These are phyloP conservation scores for Microdochium trichocladiopsis DNA, from an alignment of 2,329 filamentous ascomycete genomes.

Conservation along the genomic window DNA sequence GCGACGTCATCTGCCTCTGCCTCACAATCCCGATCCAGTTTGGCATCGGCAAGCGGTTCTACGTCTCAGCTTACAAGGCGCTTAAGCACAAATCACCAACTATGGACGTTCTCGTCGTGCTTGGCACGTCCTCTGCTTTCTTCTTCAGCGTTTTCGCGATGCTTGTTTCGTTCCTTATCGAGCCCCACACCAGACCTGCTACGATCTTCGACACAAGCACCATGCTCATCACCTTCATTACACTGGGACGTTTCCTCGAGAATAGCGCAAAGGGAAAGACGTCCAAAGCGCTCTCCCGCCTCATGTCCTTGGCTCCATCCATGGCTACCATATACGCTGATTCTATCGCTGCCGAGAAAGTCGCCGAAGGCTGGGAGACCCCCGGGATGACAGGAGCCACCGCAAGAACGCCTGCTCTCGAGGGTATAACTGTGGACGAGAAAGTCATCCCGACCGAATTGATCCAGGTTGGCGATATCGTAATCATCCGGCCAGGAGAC, in stretches of 20 bases:
- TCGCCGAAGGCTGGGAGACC: conserved; percentile 69
- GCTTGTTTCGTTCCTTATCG: conserved; percentile 68
- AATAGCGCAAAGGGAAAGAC: conserved; percentile 95
- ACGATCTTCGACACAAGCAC: conserved; percentile 97
- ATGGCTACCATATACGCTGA: conserved; percentile 97
- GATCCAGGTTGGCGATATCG: conserved; percentile 87
- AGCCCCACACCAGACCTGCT: conserved; percentile 71
- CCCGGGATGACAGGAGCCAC: conserved; percentile 30
- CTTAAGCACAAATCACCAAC: conserved; percentile 86
- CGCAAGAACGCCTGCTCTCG: conserved; percentile 34
- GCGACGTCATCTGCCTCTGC: conserved; percentile 74
- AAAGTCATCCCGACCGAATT: conserved; percentile 88
- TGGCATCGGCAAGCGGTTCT: conserved; percentile 91
- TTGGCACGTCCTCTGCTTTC: conserved; percentile 92
- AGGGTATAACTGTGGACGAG: conserved; percentile 67
- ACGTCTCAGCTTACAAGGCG: conserved; percentile 87
- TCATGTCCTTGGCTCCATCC: conserved; percentile 94
- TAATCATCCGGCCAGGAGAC: conserved; percentile 87
- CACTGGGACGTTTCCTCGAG: conserved; percentile 83
- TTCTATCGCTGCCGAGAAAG: conserved; percentile 87
- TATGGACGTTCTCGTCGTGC: conserved; percentile 93
- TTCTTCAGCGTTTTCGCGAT: conserved; percentile 90
- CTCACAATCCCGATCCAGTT: conserved; percentile 95
- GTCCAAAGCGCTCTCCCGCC: conserved; percentile 80
- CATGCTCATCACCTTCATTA: conserved; percentile 96